Conservation (phyloP, 2,329 filamentous ascomycete genomes). For the Sporothrix sp. region DNA sequence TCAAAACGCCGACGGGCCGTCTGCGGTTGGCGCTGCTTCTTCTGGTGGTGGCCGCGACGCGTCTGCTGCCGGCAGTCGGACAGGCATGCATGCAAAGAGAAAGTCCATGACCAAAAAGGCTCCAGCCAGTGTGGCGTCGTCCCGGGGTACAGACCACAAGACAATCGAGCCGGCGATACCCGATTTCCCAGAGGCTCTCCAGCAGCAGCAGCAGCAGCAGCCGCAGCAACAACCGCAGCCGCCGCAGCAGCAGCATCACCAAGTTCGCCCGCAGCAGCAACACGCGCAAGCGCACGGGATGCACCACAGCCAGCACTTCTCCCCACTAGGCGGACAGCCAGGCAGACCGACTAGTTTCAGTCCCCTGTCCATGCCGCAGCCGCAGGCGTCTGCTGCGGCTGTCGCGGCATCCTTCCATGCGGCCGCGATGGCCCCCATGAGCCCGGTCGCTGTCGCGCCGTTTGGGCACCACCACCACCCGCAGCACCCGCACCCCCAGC, state of each 20-base stretch:
- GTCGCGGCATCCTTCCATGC: slow-evolving; percentile 31
- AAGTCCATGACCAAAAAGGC: slow-evolving; percentile 31
- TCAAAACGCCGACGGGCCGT: slow-evolving; percentile 35
- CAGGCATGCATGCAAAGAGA: slow-evolving; percentile 25
- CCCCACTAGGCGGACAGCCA: slow-evolving; percentile 33
- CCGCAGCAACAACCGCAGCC: too few species aligned
- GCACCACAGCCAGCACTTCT: slow-evolving; percentile 35
- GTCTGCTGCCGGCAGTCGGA: slow-evolving; percentile 10
- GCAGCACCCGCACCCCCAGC: slow-evolving; percentile 20
- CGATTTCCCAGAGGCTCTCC: slow-evolving; percentile 23
- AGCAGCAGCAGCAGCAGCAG: slow-evolving; percentile 26
- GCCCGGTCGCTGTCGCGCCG: slow-evolving; percentile 35
- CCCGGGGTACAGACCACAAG: slow-evolving; percentile 24
- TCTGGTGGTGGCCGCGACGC: slow-evolving; percentile 10
- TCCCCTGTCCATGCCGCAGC: slow-evolving; percentile 32
- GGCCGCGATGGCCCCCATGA: slow-evolving; percentile 43
- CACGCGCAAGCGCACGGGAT: slow-evolving; percentile 25
- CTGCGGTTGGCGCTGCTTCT: slow-evolving; percentile 16
- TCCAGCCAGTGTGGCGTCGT: slow-evolving; percentile 23
- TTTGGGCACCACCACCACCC: slow-evolving; percentile 25
- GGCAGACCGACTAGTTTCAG: slow-evolving; percentile 33
- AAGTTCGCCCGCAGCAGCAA: slow-evolving; percentile 16
- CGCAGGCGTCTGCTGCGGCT: slow-evolving; percentile 33
- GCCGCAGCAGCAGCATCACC: slow-evolving; percentile 21
- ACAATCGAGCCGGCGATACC: slow-evolving; percentile 30